A percentile compares a stretch with the other conserved stretches of the same genome.
These are phyloP conservation scores for Citrullus amarus DNA, from an alignment of 306 rosid genomes.

Conservation along the genomic window DNA sequence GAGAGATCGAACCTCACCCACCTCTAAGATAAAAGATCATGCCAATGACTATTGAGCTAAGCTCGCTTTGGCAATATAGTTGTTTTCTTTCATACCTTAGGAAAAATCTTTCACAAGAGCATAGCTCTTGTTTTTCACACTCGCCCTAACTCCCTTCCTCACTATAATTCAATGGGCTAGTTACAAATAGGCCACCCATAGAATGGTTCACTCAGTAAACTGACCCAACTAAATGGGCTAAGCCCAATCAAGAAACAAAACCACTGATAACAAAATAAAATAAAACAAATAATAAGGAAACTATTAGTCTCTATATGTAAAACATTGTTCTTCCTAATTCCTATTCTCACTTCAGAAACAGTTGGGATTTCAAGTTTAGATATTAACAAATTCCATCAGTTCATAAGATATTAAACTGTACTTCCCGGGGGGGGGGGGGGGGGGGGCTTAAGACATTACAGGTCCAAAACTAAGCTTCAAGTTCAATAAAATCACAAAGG, in stretches of 20 bases:
- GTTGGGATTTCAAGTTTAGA: neutral
- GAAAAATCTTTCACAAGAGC: no score
- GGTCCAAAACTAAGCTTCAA: neutral
- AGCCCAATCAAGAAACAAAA: neutral
- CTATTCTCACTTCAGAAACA: neutral
- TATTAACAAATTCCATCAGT: neutral
- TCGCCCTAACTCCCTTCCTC: no score
- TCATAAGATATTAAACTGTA: neutral
- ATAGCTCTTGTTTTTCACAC: no score
- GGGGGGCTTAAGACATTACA: neutral
- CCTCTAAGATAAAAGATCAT: no score
- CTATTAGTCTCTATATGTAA: neutral
- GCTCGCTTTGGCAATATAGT: no score
- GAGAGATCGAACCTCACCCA: no score
- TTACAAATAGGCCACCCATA: neutral
- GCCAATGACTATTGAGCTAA: no score
- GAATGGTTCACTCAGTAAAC: neutral
- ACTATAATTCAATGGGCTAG: no score
- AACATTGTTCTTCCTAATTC: neutral
- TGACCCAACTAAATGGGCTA: neutral
- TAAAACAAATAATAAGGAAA: neutral
- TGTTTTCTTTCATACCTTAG: no score
- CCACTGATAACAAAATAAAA: neutral
- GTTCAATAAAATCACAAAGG: neutral
- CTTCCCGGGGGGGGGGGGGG: neutral